Base-by-base conservation (phyloP, 345 rosid species). In the Sisymbrium altissimum region DNA sequence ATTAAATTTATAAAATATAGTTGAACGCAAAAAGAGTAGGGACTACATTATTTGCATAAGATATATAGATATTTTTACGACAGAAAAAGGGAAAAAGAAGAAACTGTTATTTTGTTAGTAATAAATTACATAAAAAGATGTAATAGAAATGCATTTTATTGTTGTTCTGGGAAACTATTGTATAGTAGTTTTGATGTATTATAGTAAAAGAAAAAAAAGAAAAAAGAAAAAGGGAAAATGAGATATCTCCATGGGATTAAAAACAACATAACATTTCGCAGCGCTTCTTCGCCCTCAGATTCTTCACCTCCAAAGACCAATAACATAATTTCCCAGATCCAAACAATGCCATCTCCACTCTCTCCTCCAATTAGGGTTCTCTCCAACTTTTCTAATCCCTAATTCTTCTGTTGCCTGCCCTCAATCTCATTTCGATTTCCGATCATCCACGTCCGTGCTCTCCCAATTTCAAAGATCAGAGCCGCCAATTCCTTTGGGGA, bases 241-340 rank as follows among this genome's bases (percentile, higher is more conserved):
- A 7, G 59, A 75, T 68, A 68, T 75, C 74, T 75, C 63, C 39
- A 75, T 68, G 69, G 69, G 64, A 68, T 60, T 75, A 68, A 75
- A 74, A 75, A 66, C 67, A 49, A 75, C 67, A 75, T 23, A 33
- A 59, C 68, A 49, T 71, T 59, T 3, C 76, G 56, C 72, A 29
- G 73, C 69, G 63, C 64, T 62, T 64, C 77, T 68, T 67, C 62
- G 61, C 78, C 81, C 55, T 80, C 78, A 78, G 86, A 81, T 85
- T 84, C 89, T 81, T 73, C 82, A 62, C 66, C 71, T 46, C 45
- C 4, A 72, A 67, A 77, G 79, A 74, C 75, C 72, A 67, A 63
- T 64, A 48, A 72, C 74, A 13, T 46, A 23, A 54, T 70, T 71
- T 45, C 70, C 70, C 72, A 79, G 88, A 84, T 85, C 85, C 85